phyloP scores from a whole-genome alignment of 139 green algal species.

The Yamagishiella unicocca region DNA sequence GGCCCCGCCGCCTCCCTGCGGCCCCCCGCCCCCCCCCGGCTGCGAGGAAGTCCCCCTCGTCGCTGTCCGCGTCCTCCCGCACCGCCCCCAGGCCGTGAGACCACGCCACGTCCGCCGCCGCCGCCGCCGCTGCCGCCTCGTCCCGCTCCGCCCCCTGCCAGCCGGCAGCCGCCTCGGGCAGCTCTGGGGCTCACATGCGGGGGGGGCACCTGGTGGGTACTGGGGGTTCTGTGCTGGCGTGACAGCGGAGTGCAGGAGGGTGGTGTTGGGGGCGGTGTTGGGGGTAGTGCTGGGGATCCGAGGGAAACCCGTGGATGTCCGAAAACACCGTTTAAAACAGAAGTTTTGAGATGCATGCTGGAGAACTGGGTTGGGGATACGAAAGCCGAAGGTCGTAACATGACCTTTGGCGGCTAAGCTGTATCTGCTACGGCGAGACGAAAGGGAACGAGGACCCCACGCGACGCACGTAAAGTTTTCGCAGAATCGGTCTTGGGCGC shows the following conservation, averaged over 20 bases:
- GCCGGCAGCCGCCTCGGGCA: not conserved
- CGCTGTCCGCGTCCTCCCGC: not conserved
- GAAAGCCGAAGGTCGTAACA: no score
- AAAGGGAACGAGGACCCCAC: no score
- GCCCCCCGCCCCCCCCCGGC: not conserved
- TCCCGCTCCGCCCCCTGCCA: not conserved
- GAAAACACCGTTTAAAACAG: no score
- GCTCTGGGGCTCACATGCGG: slow-evolving; percentile 1
- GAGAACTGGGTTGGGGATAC: no score
- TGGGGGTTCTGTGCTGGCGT: not conserved
- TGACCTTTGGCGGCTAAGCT: no score
- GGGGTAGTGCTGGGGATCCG: not conserved
- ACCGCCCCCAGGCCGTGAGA: not conserved
- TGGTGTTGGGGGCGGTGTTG: no score
- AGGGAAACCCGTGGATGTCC: no score
- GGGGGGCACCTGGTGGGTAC: not conserved
- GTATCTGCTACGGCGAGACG: no score
- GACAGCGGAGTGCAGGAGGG: not conserved
- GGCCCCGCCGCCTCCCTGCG: not conserved
- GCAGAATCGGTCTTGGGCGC: no score
- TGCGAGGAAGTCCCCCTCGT: not conserved
- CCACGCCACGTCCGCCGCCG: not conserved
- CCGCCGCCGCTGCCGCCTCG: not conserved
- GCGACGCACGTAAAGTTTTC: no score
- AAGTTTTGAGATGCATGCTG: no score